phyloP scores from a whole-genome alignment of 805 yeast genomes.

The Maudiozyma pseudohumilis region DNA sequence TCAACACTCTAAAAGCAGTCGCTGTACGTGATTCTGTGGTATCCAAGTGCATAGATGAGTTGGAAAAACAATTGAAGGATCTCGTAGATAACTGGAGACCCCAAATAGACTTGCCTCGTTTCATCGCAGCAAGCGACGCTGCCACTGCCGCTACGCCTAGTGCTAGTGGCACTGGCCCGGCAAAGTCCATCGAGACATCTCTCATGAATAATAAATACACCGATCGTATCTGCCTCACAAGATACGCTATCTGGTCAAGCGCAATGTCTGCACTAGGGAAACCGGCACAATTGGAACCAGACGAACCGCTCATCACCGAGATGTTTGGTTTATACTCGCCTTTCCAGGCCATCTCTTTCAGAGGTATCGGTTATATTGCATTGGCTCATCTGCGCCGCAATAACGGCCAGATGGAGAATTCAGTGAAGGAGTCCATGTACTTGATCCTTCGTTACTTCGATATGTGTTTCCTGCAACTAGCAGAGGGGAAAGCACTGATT shows the following conservation, averaged over 20 bases:
- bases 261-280: neutral
- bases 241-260: slow-evolving; percentile 15
- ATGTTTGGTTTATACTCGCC: slow-evolving; percentile 26
- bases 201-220: slow-evolving; percentile 23
- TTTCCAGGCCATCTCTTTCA: slow-evolving; percentile 19
- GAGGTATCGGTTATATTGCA: slow-evolving; percentile 23
- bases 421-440: slow-evolving; percentile 28
- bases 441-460: slow-evolving; percentile 24
- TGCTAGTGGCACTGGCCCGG: too few relatives aligned
- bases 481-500: slow-evolving; percentile 14
- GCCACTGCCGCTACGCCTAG: neutral
- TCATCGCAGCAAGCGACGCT: neutral
- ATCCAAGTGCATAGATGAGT: slow-evolving; percentile 6
- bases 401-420: slow-evolving; percentile 32
- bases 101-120: slow-evolving; percentile 7
- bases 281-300: neutral
- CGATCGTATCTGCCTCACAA: slow-evolving; percentile 17
- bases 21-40: neutral
- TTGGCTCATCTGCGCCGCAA: slow-evolving; percentile 8
- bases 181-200: slow-evolving; percentile 21
- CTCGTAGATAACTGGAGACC: slow-evolving; percentile 17
- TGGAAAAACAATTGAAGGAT: slow-evolving; percentile 12
- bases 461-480: slow-evolving; percentile 17
- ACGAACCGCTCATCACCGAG: slow-evolving; percentile 21
- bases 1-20: slow-evolving; percentile 10